Evolutionary conservation across 768 basidiomycete genomes (phyloP), one percentile per base, ranked within the genome.

Genomic region (Suillus variegatus): DNA sequence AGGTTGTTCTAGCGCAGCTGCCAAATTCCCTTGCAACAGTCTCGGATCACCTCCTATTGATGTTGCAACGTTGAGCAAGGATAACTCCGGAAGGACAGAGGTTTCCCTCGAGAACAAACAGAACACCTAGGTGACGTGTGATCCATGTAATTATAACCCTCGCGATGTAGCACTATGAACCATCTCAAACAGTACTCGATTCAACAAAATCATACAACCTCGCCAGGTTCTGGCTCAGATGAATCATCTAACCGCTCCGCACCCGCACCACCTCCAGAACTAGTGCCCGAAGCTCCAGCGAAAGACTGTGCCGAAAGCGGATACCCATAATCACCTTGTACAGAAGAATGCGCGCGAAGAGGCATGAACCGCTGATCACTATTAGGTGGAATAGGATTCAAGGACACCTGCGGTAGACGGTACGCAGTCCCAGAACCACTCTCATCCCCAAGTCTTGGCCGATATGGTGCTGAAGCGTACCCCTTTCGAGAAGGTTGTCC

Each of bases 391-490:
- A 4, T 16, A 16, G 13, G 22, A 25, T 25, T 51, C 49, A 16
- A 25, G 25, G 25, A 25, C 49, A 51, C 49, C 49, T 51, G 49
- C 14, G 49, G 49, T 9, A 51, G 49, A 51, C 14, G 49, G 25
- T 25, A 7, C 14, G 25, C 7, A 51, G 25, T 25, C 49, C 49
- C 67, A 68, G 67, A 68, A 57, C 70, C 69, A 68, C 66, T 52
- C 16, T 52, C 72, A 66, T 58, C 40, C 62, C 67, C 68, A 63
- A 67, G 56, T 51, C 64, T 69, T 38, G 58, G 55, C 51, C 60
- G 70, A 69, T 69, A 74, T 13, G 47, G 47, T 58, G 67, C 70
- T 22, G 67, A 68, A 67, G 25, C 67, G 51, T 62, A 20, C 36
- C 60, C 68, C 56, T 4, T 16, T 18, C 36, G 60, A 66, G 66